Evolutionary conservation across 495 filamentous ascomycete species (phyloP).

Genomic region (Penicillium goetzii): DNA sequence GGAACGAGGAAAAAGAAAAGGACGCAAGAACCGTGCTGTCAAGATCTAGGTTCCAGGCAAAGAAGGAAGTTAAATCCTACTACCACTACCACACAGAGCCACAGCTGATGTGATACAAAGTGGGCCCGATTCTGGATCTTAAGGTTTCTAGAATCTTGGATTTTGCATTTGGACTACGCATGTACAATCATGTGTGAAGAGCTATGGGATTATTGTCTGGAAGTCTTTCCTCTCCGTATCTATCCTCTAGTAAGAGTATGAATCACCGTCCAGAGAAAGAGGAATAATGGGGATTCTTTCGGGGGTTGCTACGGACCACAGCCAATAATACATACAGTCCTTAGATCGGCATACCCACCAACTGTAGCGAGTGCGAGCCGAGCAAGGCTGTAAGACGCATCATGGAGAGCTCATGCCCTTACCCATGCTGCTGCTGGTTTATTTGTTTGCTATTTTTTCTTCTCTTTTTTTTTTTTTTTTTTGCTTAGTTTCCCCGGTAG

Average conservation of each 20-base stretch:
- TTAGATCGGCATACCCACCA: slow-evolving; percentile 3
- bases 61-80: not conserved
- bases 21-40: not conserved
- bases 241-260: not conserved
- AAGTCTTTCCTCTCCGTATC: not conserved
- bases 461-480: not conserved
- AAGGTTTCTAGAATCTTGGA: not conserved
- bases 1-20: not conserved
- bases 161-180: not conserved
- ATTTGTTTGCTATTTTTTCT: not conserved
- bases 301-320: not conserved
- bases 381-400: not conserved
- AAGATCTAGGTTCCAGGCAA: not conserved
- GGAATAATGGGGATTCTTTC: not conserved
- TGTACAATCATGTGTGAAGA: too few relatives aligned
- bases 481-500: not conserved
- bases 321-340: not conserved
- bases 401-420: not conserved
- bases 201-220: not conserved
- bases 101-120: slow-evolving; percentile 1
- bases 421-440: not conserved
- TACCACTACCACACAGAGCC: not conserved
- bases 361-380: slow-evolving; percentile 2
- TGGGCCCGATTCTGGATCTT: not conserved
- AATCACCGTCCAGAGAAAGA: not conserved